Percentiles rank a stretch among this genome's conserved stretches.
phyloP scores from a whole-genome alignment of 352 stramenopile species.

The Globisporangium irregulare region DNA sequence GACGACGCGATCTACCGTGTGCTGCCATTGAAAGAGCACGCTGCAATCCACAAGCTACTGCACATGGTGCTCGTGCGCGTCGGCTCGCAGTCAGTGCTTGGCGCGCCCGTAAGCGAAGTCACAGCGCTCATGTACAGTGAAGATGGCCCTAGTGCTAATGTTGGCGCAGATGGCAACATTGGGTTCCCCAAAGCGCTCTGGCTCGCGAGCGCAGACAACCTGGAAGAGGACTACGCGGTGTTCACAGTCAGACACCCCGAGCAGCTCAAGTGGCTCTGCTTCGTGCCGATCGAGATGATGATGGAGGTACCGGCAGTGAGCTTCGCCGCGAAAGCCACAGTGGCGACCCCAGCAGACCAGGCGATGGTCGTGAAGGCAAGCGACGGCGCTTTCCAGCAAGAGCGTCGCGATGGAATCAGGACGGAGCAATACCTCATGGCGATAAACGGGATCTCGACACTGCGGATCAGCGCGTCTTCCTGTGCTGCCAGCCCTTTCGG shows the following conservation, averaged over 20 bases:
- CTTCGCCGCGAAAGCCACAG: conserved; percentile 19
- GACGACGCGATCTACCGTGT: conserved; percentile 18
- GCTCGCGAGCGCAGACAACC: conserved; percentile 20
- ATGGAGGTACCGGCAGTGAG: conserved; percentile 38
- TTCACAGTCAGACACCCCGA: conserved; percentile 21
- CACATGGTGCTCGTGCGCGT: conserved; percentile 27
- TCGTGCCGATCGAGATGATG: conserved; percentile 34
- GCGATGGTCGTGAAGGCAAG: not conserved
- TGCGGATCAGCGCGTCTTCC: conserved; percentile 19
- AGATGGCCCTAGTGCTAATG: not conserved
- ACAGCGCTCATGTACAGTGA: conserved; percentile 26
- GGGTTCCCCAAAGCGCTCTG: conserved; percentile 35
- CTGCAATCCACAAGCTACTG: conserved; percentile 10
- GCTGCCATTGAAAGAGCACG: not conserved
- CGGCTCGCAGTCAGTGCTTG: conserved; percentile 29
- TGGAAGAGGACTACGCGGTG: conserved; percentile 28
- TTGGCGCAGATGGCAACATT: not conserved
- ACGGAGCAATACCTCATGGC: conserved; percentile 37
- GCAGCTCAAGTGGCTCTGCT: conserved; percentile 31
- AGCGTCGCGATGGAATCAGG: conserved; percentile 26
- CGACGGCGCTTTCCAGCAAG: not conserved
- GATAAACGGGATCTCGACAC: conserved; percentile 39
- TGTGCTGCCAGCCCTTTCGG: not conserved
- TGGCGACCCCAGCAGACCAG: not conserved
- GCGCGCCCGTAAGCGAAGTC: conserved; percentile 28